Evolutionary conservation across 2,329 filamentous ascomycete genomes (phyloP).

Genomic region (Microsporum canis): DNA sequence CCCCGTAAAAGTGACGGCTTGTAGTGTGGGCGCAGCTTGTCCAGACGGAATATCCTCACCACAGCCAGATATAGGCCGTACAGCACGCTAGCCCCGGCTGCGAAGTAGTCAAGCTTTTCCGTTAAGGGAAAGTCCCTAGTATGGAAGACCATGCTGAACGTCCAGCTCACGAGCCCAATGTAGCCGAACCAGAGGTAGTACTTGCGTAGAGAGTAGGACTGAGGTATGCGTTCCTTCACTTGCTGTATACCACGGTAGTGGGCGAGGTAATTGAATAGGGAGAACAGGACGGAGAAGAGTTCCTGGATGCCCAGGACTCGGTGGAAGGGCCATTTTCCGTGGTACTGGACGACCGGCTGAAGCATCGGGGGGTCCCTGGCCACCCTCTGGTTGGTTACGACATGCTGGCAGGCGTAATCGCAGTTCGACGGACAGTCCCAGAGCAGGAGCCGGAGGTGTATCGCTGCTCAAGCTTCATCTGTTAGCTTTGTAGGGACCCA

Average conservation of each 20-base stretch:
- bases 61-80: slow-evolving; percentile 83
- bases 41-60: slow-evolving; percentile 72
- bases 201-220: slow-evolving; percentile 60
- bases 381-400: slow-evolving; percentile 64
- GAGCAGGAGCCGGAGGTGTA: slow-evolving; percentile 74
- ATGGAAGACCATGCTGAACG: slow-evolving; percentile 84
- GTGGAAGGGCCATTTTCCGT: slow-evolving; percentile 97
- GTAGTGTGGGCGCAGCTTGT: slow-evolving; percentile 42
- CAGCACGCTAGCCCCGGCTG: slow-evolving; percentile 74
- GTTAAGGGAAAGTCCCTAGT: slow-evolving; percentile 74
- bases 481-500: background rate
- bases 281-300: slow-evolving; percentile 87
- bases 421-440: slow-evolving; percentile 92
- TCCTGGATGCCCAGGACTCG: slow-evolving; percentile 89
- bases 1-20: slow-evolving; percentile 49
- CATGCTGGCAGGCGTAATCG: slow-evolving; percentile 95
- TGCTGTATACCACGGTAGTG: slow-evolving; percentile 66
- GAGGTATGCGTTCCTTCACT: slow-evolving; percentile 58
- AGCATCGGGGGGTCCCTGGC: slow-evolving; percentile 52
- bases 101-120: slow-evolving; percentile 95
- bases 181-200: slow-evolving; percentile 75
- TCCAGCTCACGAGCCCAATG: slow-evolving; percentile 73
- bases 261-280: slow-evolving; percentile 76
- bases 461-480: slow-evolving; percentile 42
- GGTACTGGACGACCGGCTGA: slow-evolving; percentile 71